A percentile compares a stretch with the other conserved stretches of the same genome.
Conservation (phyloP, 2,329 filamentous ascomycete genomes). For the Hypoxylon sp. region DNA sequence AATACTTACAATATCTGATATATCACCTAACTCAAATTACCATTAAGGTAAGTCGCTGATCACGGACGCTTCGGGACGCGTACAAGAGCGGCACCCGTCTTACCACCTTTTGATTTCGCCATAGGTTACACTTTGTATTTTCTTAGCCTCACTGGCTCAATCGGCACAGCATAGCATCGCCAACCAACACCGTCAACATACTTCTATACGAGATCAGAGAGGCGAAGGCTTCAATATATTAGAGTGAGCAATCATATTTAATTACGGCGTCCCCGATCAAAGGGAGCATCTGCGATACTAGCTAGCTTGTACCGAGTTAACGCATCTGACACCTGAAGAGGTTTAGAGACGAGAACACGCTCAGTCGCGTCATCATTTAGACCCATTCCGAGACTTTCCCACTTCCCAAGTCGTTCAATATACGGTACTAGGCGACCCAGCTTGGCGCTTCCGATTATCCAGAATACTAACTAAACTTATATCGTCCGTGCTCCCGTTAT, state of each 20-base stretch:
- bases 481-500: constrained; percentile 33
- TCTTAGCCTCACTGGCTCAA: constrained; percentile 33
- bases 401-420: constrained; percentile 16
- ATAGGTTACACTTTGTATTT: constrained; percentile 38
- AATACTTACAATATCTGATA: constrained; percentile 33
- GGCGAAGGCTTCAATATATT: constrained; percentile 20
- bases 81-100: constrained; percentile 40
- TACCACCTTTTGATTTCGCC: constrained; percentile 30
- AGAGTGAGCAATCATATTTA: constrained; percentile 35
- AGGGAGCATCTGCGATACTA: constrained; percentile 23
- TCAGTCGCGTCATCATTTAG: constrained; percentile 40
- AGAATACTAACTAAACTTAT: constrained; percentile 26
- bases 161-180: constrained; percentile 29
- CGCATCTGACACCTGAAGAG: constrained; percentile 33
- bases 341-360: constrained; percentile 26
- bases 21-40: constrained; percentile 31
- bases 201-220: constrained; percentile 28
- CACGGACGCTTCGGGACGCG: constrained; percentile 43
- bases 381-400: constrained; percentile 22
- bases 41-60: constrained; percentile 32
- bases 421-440: constrained; percentile 12
- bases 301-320: constrained; percentile 25
- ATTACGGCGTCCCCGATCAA: constrained; percentile 22
- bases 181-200: constrained; percentile 23
- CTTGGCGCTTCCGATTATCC: constrained; percentile 40